Evolutionary conservation across 208 protist genomes (phyloP).

Genomic region (Porcisia hertigi): DNA sequence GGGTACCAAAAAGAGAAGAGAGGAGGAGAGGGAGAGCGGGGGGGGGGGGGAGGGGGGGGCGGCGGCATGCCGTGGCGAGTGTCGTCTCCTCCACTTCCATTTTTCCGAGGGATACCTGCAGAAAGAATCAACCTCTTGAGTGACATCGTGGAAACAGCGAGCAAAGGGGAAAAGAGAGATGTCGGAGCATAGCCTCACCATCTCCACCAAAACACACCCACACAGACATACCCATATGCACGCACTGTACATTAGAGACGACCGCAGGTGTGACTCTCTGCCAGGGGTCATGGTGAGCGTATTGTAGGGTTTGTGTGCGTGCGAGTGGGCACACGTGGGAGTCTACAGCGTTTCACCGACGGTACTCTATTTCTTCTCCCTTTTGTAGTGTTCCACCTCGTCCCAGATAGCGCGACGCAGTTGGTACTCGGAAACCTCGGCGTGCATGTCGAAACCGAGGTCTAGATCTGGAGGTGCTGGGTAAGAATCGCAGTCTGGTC

Average conservation of each 20-base stretch:
- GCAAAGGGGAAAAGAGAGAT: background rate
- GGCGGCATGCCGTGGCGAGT: background rate
- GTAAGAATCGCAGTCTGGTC: conserved; percentile 34
- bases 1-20: background rate
- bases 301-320: background rate
- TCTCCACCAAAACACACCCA: background rate
- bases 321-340: background rate
- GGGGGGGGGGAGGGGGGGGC: too few species aligned
- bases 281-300: background rate
- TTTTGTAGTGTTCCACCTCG: conserved; percentile 70
- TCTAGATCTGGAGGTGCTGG: conserved; percentile 56
- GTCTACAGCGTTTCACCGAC: background rate
- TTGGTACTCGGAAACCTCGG: conserved; percentile 86
- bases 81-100: background rate
- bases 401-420: conserved; percentile 81
- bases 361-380: conserved; percentile 28
- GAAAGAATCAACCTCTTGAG: background rate
- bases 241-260: background rate
- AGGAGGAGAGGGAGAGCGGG: background rate
- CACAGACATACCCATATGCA: background rate
- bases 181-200: background rate
- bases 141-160: background rate
- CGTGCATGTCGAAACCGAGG: conserved; percentile 81
- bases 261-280: background rate
- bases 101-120: background rate